phyloP scores from a whole-genome alignment of 257 asterid genomes.

The Solanum appendiculatum region DNA sequence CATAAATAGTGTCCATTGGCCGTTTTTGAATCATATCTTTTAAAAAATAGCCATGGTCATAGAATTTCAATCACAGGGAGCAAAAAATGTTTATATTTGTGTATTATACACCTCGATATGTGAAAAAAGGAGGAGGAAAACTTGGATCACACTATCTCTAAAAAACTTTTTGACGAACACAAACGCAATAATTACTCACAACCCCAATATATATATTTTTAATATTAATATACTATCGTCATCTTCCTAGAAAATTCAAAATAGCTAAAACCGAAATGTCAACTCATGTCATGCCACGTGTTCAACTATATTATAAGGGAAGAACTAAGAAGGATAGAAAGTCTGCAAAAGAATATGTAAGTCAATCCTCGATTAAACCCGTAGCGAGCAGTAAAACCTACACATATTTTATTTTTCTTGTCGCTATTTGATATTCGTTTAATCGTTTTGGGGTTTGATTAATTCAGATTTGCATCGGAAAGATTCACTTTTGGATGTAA shows the following conservation, averaged over 20 bases:
- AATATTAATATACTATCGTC: neutral
- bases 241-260: neutral
- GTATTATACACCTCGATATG: neutral
- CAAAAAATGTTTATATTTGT: neutral
- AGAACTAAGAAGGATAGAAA: neutral
- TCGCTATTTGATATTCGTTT: accelerated
- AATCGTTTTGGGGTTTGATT: accelerated
- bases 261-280: neutral
- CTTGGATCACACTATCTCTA: neutral
- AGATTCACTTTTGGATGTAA: neutral
- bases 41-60: neutral
- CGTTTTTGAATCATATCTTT: neutral
- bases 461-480: neutral
- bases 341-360: neutral
- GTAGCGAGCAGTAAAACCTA: neutral
- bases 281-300: neutral
- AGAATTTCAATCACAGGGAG: accelerated
- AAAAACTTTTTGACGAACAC: neutral
- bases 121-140: neutral
- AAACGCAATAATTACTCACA: neutral
- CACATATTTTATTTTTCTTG: neutral
- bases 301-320: neutral
- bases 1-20: neutral
- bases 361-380: neutral
- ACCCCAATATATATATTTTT: neutral